Percentiles rank a stretch among this genome's conserved stretches.
Conservation (phyloP, 208 protist genomes). For the Leishmania arabica region DNA sequence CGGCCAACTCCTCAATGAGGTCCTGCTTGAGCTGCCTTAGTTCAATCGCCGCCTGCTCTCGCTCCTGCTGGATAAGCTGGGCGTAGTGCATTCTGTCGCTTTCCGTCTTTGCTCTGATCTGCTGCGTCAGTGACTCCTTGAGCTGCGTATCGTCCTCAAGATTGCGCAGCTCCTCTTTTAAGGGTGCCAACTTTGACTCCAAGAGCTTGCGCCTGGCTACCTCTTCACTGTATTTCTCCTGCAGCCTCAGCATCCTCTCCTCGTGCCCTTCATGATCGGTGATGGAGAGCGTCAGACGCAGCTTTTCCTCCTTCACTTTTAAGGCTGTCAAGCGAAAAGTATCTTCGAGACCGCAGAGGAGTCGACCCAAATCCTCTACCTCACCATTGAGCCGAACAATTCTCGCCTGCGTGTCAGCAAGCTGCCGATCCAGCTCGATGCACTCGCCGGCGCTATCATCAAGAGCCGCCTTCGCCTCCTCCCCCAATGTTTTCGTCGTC, state of each 20-base stretch:
- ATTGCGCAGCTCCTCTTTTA: constrained; percentile 48
- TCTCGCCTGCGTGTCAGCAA: constrained; percentile 47
- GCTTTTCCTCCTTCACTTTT: constrained; percentile 54
- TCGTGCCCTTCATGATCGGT: constrained; percentile 45
- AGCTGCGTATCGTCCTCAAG: constrained; percentile 42
- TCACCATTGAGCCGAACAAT: constrained; percentile 51
- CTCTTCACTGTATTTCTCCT: constrained; percentile 48
- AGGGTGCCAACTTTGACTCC: constrained; percentile 48
- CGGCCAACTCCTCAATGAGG: constrained; percentile 56
- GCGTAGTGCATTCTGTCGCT: constrained; percentile 63
- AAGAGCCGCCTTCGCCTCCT: constrained; percentile 46
- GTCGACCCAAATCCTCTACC: constrained; percentile 48
- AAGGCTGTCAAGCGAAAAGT: constrained; percentile 47
- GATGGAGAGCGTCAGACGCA: constrained; percentile 43
- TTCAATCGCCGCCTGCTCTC: constrained; percentile 52
- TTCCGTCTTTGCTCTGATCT: constrained; percentile 61
- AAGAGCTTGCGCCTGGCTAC: constrained; percentile 39
- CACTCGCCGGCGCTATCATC: constrained; percentile 51
- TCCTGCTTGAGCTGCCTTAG: constrained; percentile 68
- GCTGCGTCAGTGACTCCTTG: constrained; percentile 64
- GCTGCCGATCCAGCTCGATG: constrained; percentile 62
- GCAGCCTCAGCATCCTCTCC: constrained; percentile 37
- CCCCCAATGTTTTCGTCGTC: constrained; percentile 45
- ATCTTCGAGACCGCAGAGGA: constrained; percentile 51
- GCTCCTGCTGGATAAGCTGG: constrained; percentile 68